phyloP scores from a whole-genome alignment of 2,329 filamentous ascomycete species.

The Pseudocercospora fuligena region DNA sequence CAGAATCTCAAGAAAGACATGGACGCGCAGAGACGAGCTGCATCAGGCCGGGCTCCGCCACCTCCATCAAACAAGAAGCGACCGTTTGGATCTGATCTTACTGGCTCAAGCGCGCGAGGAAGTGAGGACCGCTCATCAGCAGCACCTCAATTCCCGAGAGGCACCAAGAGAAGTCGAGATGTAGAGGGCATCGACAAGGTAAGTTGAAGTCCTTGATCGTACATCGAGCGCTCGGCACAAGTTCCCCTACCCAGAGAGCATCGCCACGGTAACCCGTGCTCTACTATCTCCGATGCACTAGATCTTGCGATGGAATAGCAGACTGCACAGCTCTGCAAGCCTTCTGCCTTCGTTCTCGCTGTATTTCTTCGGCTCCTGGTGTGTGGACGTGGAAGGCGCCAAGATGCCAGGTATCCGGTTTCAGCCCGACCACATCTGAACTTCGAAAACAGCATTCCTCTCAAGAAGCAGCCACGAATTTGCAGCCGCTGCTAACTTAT shows the following conservation, averaged over 20 bases:
- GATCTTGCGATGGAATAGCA: not conserved
- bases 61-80: slow-evolving; percentile 57
- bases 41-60: slow-evolving; percentile 46
- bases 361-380: not conserved
- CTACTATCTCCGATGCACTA: not conserved
- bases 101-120: slow-evolving; percentile 57
- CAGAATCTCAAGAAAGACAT: slow-evolving; percentile 72
- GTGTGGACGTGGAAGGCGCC: not conserved
- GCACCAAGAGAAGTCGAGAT: slow-evolving; percentile 75
- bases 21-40: slow-evolving; percentile 61
- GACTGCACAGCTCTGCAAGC: not conserved
- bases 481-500: slow-evolving; percentile 15
- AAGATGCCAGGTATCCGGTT: slow-evolving; percentile 9
- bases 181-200: slow-evolving; percentile 80
- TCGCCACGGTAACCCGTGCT: not conserved
- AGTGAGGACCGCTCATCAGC: slow-evolving; percentile 77
- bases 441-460: not conserved
- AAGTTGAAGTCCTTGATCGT: slow-evolving; percentile 30
- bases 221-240: not conserved
- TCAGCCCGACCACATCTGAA: slow-evolving; percentile 5
- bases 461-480: not conserved
- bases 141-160: slow-evolving; percentile 64
- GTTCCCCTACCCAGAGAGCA: not conserved
- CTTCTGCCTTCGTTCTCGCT: not conserved
- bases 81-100: slow-evolving; percentile 60